Evolutionary conservation across 768 basidiomycete species (phyloP).

Genomic region (Amanita thiersii): DNA sequence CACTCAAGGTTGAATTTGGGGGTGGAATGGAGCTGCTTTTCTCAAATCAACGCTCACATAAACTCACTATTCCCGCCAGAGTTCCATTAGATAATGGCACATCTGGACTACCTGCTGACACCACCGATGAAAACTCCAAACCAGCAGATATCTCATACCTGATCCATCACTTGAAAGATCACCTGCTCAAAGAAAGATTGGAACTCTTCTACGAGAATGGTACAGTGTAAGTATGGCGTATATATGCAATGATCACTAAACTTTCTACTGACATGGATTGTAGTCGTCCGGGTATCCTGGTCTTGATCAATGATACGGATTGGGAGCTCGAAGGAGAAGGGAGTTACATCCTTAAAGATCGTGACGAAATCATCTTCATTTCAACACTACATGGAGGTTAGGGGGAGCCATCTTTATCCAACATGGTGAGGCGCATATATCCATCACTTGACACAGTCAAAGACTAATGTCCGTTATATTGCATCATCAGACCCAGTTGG

Average conservation of each 20-base stretch:
- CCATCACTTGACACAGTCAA: too few species aligned
- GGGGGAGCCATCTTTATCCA: too few species aligned
- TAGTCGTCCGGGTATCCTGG: constrained; percentile 94
- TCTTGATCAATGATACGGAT: constrained; percentile 94
- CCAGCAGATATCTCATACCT: constrained; percentile 66
- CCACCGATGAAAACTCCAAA: constrained; percentile 20
- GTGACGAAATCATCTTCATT: constrained; percentile 94
- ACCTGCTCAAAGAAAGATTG: constrained; percentile 73
- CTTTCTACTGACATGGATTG: constrained; percentile 1
- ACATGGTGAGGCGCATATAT: too few species aligned
- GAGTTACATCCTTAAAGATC: constrained; percentile 65
- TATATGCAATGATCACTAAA: neutral
- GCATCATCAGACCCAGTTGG: too few species aligned
- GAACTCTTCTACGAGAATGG: constrained; percentile 86
- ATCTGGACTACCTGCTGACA: constrained; percentile 5
- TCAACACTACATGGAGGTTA: constrained; percentile 92
- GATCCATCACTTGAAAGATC: constrained; percentile 68
- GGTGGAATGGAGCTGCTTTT: constrained; percentile 87
- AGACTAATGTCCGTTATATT: too few species aligned
- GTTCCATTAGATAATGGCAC: constrained; percentile 31
- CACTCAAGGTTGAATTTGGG: constrained; percentile 66
- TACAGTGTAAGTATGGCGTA: constrained; percentile 59
- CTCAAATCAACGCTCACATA: constrained; percentile 55
- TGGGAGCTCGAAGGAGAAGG: constrained; percentile 98
- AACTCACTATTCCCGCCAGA: constrained; percentile 41